Evolutionary conservation across 768 basidiomycete genomes (phyloP).

Genomic region (Trametes meyenii): DNA sequence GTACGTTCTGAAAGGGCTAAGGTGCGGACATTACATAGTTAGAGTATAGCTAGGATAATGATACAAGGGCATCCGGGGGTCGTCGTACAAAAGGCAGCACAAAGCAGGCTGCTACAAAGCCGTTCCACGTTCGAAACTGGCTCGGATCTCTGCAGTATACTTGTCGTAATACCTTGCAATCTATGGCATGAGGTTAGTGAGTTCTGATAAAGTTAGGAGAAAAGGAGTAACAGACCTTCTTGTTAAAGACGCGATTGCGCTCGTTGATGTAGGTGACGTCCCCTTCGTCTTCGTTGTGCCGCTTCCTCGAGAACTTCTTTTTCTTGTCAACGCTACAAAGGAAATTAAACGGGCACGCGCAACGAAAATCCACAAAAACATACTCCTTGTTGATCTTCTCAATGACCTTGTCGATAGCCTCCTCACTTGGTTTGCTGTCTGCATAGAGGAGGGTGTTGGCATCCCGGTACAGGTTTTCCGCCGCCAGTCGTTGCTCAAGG

Average conservation of each 20-base stretch:
- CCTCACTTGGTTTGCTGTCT: conserved; percentile 93
- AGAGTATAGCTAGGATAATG: conserved; percentile 6
- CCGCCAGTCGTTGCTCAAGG: conserved; percentile 67
- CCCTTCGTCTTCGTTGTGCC: conserved; percentile 88
- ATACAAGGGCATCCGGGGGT: conserved; percentile 8
- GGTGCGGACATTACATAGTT: not conserved
- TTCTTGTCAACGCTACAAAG: conserved; percentile 80
- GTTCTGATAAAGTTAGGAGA: not conserved
- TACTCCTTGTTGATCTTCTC: conserved; percentile 93
- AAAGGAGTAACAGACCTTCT: conserved; percentile 61
- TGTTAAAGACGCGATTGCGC: conserved; percentile 96
- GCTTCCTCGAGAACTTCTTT: conserved; percentile 86
- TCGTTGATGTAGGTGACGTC: conserved; percentile 99
- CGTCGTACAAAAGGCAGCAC: not conserved
- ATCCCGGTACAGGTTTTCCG: conserved; percentile 88
- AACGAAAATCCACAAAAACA: conserved; percentile 38
- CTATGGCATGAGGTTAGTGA: conserved; percentile 39
- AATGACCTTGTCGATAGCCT: conserved; percentile 91
- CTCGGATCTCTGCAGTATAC: conserved; percentile 94
- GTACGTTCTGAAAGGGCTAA: not conserved
- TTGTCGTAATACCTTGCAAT: conserved; percentile 96
- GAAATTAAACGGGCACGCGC: conserved; percentile 1
- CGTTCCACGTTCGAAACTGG: conserved; percentile 97
- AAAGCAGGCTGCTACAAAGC: conserved; percentile 57
- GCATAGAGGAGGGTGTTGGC: conserved; percentile 92